A percentile compares a stretch with the other conserved stretches of the same genome.
These are phyloP conservation scores for Gastrolobium villosum DNA, from an alignment of 306 rosid genomes.

Conservation along the genomic window DNA sequence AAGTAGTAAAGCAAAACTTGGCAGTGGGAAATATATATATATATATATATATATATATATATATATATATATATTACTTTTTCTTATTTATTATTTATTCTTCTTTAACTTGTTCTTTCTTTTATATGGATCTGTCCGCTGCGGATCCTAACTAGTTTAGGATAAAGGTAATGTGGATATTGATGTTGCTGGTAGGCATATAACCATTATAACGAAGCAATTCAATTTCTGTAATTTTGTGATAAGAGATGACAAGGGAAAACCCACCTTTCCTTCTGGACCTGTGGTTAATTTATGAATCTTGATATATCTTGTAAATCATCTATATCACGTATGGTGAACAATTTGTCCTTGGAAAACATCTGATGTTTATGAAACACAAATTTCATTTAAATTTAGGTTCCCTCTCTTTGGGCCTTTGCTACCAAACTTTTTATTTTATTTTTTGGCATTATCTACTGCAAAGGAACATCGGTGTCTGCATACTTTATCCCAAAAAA, in stretches of 20 bases:
- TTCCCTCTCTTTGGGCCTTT: not conserved
- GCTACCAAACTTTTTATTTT: not conserved
- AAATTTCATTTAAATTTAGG: not conserved
- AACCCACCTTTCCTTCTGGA: constrained; percentile 23
- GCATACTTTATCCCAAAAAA: not conserved
- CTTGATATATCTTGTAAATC: not conserved
- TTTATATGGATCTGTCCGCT: too few species aligned
- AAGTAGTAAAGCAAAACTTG: too few species aligned
- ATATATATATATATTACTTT: too few species aligned
- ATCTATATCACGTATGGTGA: not conserved
- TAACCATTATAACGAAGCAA: constrained; percentile 16
- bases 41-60: too few species aligned
- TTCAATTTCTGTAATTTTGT: constrained; percentile 17
- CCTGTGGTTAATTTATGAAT: constrained; percentile 8
- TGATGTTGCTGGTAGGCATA: not conserved
- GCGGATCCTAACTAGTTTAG: too few species aligned
- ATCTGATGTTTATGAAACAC: not conserved
- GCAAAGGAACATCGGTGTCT: constrained; percentile 13
- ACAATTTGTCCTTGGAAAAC: constrained; percentile 13
- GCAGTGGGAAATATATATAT: too few species aligned
- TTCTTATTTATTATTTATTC: too few species aligned
- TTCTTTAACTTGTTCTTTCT: too few species aligned
- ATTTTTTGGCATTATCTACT: constrained; percentile 12
- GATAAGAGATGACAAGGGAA: not conserved
- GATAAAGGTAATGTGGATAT: not conserved